Evolutionary conservation across 495 filamentous ascomycete genomes (phyloP), one percentile per base, ranked within the genome.

Genomic region (Tuber umbilicatum): DNA sequence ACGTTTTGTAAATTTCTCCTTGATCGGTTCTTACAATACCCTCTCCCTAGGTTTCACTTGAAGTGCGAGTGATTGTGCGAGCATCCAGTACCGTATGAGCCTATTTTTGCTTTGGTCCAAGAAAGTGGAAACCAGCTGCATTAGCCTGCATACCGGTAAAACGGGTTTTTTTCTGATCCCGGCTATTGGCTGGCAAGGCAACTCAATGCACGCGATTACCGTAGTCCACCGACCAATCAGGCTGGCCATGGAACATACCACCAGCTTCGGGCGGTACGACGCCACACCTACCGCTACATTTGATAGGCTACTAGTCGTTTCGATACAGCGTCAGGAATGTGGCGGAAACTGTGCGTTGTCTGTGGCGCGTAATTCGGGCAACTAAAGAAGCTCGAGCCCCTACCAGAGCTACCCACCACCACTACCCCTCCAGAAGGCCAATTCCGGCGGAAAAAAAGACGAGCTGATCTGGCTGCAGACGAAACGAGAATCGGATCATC

Each of bases 331-430:
- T 64, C 14, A 5, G 14, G 35, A 17, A 27, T 35, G 55, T 64
- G 55, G 55, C 55, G 55, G 76, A 79, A 79, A 79, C 77, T 79
- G 75, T 79, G 77, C 77, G 77, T 79, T 79, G 77, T 79, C 77
- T 78, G 77, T 79, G 77, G 77, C 77, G 76, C 76, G 74, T 71
- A 69, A 78, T 78, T 77, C 42, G 17, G 69, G 64, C 35, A 71
- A 70, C 77, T 50, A 72, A 64, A 50, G 77, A 75, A 79, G 76
- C 76, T 79, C 73, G 76, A 72, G 72, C 76, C 75, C 74, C 72
- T 68, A 69, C 77, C 76, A 76, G 75, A 79, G 75, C 76, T 78
- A 47, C 76, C 77, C 77, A 74, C 78, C 76, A 79, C 72, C 69
- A 64, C 77, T 74, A 73, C 77, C 77, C 77, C 77, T 79, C 77